Evolutionary conservation across 1,139 yeast species (phyloP).

Genomic region (Nakaseomyces glabratus): DNA sequence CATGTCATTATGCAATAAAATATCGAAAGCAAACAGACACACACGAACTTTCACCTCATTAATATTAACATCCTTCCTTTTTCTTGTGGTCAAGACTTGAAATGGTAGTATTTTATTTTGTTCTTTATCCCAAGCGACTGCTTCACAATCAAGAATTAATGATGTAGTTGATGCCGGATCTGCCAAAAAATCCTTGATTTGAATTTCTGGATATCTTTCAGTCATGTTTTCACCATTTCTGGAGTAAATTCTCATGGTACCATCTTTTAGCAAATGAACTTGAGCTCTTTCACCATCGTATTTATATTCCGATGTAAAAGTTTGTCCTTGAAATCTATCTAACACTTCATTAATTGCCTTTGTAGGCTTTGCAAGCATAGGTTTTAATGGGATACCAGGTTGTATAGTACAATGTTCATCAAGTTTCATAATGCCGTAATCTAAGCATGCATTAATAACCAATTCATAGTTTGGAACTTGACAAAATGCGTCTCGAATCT

Average conservation of each 20-base stretch:
- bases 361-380: slow-evolving; percentile 98
- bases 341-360: slow-evolving; percentile 83
- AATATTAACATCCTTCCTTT: slow-evolving; percentile 83
- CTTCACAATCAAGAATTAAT: slow-evolving; percentile 86
- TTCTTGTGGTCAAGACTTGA: slow-evolving; percentile 85
- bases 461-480: slow-evolving; percentile 88
- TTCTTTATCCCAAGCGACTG: slow-evolving; percentile 94
- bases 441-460: slow-evolving; percentile 55
- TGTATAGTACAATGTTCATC: slow-evolving; percentile 62
- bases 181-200: slow-evolving; percentile 52
- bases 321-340: slow-evolving; percentile 76
- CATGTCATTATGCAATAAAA: slow-evolving; percentile 62
- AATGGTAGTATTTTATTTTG: slow-evolving; percentile 76
- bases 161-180: slow-evolving; percentile 36
- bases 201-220: slow-evolving; percentile 86
- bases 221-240: slow-evolving; percentile 98
- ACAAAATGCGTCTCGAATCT: slow-evolving; percentile 75
- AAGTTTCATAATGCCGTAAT: slow-evolving; percentile 58
- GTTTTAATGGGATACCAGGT: slow-evolving; percentile 93
- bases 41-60: slow-evolving; percentile 84
- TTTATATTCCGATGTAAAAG: slow-evolving; percentile 90
- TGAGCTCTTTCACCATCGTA: slow-evolving; percentile 99
- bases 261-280: slow-evolving; percentile 64
- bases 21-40: slow-evolving; percentile 86
- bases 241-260: slow-evolving; percentile 69